phyloP scores from a whole-genome alignment of 139 green algal genomes.

The Coelastrella sp. region DNA sequence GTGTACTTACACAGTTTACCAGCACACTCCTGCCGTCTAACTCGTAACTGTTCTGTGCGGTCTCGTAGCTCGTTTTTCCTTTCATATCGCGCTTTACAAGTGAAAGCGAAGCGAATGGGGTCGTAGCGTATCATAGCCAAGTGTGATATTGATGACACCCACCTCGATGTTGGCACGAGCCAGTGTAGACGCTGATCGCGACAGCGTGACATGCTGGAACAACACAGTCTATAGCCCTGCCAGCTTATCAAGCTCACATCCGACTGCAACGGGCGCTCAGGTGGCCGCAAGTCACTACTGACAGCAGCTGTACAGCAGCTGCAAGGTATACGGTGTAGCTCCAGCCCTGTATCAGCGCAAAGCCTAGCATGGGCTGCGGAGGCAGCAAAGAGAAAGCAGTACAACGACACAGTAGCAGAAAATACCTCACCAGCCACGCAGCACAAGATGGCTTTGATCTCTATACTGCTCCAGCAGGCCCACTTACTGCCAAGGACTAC shows the following conservation, averaged over 20 bases:
- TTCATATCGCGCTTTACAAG: too few species aligned
- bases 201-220: too few species aligned
- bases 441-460: neutral
- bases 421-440: slow-evolving; percentile 26
- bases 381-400: slow-evolving; percentile 19
- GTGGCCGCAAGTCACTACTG: neutral
- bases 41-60: too few species aligned
- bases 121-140: too few species aligned
- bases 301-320: neutral
- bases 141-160: too few species aligned
- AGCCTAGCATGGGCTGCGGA: slow-evolving; percentile 38
- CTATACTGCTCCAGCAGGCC: slow-evolving; percentile 38
- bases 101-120: too few species aligned
- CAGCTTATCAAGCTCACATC: neutral
- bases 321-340: neutral
- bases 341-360: neutral
- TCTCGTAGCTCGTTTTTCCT: too few species aligned
- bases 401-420: slow-evolving; percentile 4
- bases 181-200: too few species aligned
- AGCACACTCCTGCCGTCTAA: too few species aligned
- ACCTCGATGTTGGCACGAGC: too few species aligned
- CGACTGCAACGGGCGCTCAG: neutral
- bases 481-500: slow-evolving; percentile 72
- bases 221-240: neutral
- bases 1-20: too few species aligned